phyloP scores from a whole-genome alignment of 2,329 filamentous ascomycete genomes.

The Xylaria sp. region DNA sequence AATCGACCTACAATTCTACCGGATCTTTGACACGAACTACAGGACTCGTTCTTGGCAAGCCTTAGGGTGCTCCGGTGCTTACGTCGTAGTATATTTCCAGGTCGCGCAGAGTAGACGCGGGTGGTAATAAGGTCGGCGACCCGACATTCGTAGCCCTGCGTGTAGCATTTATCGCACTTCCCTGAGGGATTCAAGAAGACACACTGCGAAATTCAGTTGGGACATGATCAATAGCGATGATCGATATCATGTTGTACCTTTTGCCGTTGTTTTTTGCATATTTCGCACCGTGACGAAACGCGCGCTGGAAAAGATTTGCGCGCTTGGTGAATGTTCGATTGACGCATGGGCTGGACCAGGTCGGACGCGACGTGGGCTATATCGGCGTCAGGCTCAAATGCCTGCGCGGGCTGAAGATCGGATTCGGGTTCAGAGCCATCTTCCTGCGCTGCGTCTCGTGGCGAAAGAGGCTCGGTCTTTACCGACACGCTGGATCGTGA shows the following conservation, averaged over 20 bases:
- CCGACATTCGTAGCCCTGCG: conserved; percentile 1
- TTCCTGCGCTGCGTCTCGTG: background rate
- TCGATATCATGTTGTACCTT: background rate
- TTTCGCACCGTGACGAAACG: conserved; percentile 1
- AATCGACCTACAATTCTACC: background rate
- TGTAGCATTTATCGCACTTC: conserved; percentile 4
- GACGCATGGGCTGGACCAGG: background rate
- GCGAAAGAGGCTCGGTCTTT: background rate
- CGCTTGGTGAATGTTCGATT: background rate
- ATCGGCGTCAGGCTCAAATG: background rate
- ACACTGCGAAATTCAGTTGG: background rate
- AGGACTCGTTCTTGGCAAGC: too few species aligned
- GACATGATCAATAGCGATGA: background rate
- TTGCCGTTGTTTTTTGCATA: conserved; percentile 2
- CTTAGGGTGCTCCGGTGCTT: too few species aligned
- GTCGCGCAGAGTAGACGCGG: background rate
- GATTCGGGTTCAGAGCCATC: background rate
- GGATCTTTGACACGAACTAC: background rate
- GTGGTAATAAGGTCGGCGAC: background rate
- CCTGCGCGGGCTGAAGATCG: background rate
- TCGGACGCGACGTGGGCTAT: conserved; percentile 1
- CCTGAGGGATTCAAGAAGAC: background rate
- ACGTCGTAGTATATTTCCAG: background rate
- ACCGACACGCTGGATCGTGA: background rate
- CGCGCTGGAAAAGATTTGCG: background rate